Conservation (phyloP, 1,284 basidiomycete genomes). For the Leccinum proliferum region DNA sequence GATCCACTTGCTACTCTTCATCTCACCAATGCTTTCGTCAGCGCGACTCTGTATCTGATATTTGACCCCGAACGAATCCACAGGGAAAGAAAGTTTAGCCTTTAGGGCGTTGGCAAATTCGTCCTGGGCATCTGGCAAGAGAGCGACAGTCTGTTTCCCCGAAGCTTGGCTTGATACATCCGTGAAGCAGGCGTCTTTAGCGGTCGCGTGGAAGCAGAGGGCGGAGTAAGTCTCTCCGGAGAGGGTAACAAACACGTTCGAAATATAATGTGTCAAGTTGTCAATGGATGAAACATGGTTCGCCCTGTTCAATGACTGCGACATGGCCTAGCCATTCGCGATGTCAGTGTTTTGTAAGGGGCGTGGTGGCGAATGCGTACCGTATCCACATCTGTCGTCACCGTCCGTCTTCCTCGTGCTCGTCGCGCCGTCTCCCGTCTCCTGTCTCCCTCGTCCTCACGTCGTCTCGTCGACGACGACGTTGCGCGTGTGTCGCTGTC, state of each 20-base stretch:
- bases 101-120: slow-evolving; percentile 46
- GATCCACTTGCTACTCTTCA: slow-evolving; percentile 80
- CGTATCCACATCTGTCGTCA: slow-evolving; percentile 28
- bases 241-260: slow-evolving; percentile 35
- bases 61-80: slow-evolving; percentile 36
- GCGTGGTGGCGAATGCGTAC: slow-evolving; percentile 23
- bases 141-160: slow-evolving; percentile 46
- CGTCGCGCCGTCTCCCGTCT: no score
- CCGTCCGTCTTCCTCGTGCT: no score
- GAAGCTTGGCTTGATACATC: slow-evolving; percentile 27
- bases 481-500: no score
- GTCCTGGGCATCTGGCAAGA: slow-evolving; percentile 45
- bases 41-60: slow-evolving; percentile 38
- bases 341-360: slow-evolving; percentile 6
- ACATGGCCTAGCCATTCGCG: not conserved
- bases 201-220: slow-evolving; percentile 31
- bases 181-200: slow-evolving; percentile 38
- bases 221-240: slow-evolving; percentile 36
- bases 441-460: no score
- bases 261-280: slow-evolving; percentile 45
- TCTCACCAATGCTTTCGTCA: slow-evolving; percentile 51
- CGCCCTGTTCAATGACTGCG: slow-evolving; percentile 24
- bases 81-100: slow-evolving; percentile 28
- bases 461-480: no score
- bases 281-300: slow-evolving; percentile 37